Percentiles rank a stretch among this genome's conserved stretches.
These are phyloP conservation scores for Gymnopilus dilepis DNA, from an alignment of 768 basidiomycete genomes.

Conservation along the genomic window DNA sequence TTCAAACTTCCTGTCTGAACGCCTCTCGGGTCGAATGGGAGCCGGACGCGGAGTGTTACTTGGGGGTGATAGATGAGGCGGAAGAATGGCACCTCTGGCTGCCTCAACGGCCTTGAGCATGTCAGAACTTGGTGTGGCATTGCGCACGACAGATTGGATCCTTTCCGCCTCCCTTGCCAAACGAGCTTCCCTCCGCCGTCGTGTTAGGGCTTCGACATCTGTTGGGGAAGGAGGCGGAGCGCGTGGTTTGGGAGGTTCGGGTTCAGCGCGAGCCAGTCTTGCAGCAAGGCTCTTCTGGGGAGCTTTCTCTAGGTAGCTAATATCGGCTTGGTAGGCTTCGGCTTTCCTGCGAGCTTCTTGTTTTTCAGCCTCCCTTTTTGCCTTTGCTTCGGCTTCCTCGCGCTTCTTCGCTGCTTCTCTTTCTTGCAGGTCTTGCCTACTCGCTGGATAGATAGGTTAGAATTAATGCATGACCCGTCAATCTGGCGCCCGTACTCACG, in stretches of 20 bases:
- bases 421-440: slow-evolving; percentile 10
- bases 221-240: slow-evolving; percentile 1
- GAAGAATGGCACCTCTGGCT: neutral
- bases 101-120: slow-evolving; percentile 4
- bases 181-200: slow-evolving; percentile 26
- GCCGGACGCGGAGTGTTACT: too few relatives aligned
- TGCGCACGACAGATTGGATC: slow-evolving; percentile 1
- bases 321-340: slow-evolving; percentile 26
- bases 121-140: neutral
- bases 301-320: slow-evolving; percentile 35
- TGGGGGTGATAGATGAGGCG: neutral
- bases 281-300: slow-evolving; percentile 29
- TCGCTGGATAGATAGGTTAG: slow-evolving; percentile 7
- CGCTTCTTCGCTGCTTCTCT: neutral
- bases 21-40: neutral
- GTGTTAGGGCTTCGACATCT: slow-evolving; percentile 8
- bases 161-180: slow-evolving; percentile 24
- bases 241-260: slow-evolving; percentile 5
- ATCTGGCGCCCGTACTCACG: too few relatives aligned
- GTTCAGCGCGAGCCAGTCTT: slow-evolving; percentile 20
- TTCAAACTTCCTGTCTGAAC: neutral
- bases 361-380: neutral
- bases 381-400: slow-evolving; percentile 1
- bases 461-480: too few relatives aligned
- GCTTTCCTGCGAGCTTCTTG: slow-evolving; percentile 15